Conservation (phyloP, 2,329 filamentous ascomycete species). For the Coniochaeta sp. region DNA sequence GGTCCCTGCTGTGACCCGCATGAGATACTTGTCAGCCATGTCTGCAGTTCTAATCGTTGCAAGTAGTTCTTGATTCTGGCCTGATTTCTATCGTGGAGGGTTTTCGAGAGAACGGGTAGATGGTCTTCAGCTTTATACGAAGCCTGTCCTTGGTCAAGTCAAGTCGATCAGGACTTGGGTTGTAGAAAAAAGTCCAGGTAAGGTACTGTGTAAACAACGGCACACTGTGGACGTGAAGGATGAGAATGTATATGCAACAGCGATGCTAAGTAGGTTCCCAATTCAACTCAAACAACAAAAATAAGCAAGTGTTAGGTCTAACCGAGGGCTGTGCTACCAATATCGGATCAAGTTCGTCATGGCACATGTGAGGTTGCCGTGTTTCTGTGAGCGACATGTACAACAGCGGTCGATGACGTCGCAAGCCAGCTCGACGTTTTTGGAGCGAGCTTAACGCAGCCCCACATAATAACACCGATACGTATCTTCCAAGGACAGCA, state of each 20-base stretch:
- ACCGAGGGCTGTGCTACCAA: not conserved
- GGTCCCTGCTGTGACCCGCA: slow-evolving; percentile 75
- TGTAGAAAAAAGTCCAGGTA: too few species aligned
- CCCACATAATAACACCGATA: too few species aligned
- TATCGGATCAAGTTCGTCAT: not conserved
- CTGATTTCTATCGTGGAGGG: too few species aligned
- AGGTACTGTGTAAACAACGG: not conserved
- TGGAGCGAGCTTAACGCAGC: too few species aligned
- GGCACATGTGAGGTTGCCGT: not conserved
- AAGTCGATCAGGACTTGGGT: too few species aligned
- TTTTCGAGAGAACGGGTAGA: not conserved
- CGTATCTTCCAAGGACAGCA: too few species aligned
- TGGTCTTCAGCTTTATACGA: not conserved
- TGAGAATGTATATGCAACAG: not conserved
- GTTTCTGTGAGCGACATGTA: not conserved
- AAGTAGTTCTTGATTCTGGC: too few species aligned
- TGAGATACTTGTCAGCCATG: slow-evolving; percentile 66
- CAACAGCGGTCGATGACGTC: not conserved
- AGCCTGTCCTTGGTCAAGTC: not conserved
- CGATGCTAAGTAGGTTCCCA: not conserved
- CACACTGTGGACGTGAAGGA: not conserved
- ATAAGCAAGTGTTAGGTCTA: not conserved
- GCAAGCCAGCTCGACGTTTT: not conserved
- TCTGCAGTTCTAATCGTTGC: not conserved
- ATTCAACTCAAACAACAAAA: not conserved